Base-by-base conservation (phyloP, 495 filamentous ascomycete genomes). In the Sporormia fimetaria region DNA sequence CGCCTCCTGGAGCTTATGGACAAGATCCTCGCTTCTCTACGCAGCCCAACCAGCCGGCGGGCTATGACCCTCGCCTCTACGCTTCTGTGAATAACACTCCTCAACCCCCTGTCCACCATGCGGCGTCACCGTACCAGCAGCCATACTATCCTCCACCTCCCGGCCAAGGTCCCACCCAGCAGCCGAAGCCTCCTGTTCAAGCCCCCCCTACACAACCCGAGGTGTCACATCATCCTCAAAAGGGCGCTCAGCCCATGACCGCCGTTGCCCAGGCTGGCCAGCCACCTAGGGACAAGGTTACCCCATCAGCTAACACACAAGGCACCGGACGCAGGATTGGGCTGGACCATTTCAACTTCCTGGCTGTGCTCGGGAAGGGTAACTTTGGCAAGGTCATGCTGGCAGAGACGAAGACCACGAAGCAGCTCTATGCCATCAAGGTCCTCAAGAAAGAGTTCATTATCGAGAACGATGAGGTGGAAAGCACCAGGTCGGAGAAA, bases 321-420 rank as follows among this genome's bases (percentile, higher is more conserved):
- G 80, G 80, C 23, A 74, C 73, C 11, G 83, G 81, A 31, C 63
- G 75, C 44, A 69, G 90, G 40, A 95, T 99, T 55, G 90, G 90
- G 21, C 69, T 99, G 32, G 90, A 96, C 60, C 87, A 96, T 60
- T 99, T 99, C 69, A 99, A 99, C 58, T 99, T 99, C 74, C 73
- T 99, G 47, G 90, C 90, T 42, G 90, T 99, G 49, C 78, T 99
- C 49, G 90, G 90, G 49, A 99, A 99, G 61, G 90, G 90, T 65
- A 99, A 99, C 60, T 99, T 99, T 57, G 90, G 90, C 61, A 99
- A 99, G 67, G 90, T 99, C 66, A 99, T 99, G 90, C 65, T 99
- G 52, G 90, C 90, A 6, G 90, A 99, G 64, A 94, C 90, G 3
- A 99, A 99, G 67, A 74, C 76, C 29, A 72, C 78, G 16, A 84